A percentile compares a stretch with the other conserved stretches of the same genome.
phyloP scores from a whole-genome alignment of 352 stramenopile species.

The Poterioochromonas sp. region DNA sequence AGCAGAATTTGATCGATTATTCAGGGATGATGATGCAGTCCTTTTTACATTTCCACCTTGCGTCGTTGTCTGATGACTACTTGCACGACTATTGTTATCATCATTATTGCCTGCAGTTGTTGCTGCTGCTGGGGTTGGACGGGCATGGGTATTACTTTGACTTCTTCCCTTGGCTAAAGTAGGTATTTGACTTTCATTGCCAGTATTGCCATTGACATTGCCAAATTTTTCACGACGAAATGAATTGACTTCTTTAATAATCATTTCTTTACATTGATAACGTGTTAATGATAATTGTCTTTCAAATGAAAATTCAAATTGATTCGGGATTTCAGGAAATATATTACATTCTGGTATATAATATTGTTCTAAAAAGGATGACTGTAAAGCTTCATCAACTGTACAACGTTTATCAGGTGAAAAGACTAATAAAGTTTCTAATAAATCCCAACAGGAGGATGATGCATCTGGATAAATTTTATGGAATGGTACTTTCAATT shows the following conservation, averaged over 20 bases:
- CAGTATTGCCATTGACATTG: neutral
- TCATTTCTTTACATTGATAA: neutral
- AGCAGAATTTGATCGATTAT: too few species aligned
- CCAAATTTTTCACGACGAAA: neutral
- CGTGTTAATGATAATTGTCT: neutral
- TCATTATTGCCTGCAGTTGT: neutral
- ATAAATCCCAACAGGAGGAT: constrained; percentile 63
- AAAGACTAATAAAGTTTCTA: constrained; percentile 81
- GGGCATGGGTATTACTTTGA: neutral
- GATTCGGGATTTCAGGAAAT: too few species aligned
- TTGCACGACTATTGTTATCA: neutral
- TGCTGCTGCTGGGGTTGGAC: neutral
- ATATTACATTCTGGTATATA: too few species aligned
- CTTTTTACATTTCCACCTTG: too few species aligned
- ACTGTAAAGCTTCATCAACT: constrained; percentile 69
- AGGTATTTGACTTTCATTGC: neutral
- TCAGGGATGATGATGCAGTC: too few species aligned
- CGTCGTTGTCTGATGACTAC: neutral
- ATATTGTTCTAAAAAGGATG: constrained; percentile 74
- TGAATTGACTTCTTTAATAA: constrained; percentile 13
- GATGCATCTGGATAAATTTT: constrained; percentile 59
- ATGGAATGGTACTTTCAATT: constrained; percentile 37
- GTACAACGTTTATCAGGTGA: constrained; percentile 82
- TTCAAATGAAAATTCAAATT: constrained; percentile 38
- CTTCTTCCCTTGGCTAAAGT: neutral